Evolutionary conservation across 345 rosid species (phyloP), one percentile per base, ranked within the genome.

Genomic region (Brassica rapa): DNA sequence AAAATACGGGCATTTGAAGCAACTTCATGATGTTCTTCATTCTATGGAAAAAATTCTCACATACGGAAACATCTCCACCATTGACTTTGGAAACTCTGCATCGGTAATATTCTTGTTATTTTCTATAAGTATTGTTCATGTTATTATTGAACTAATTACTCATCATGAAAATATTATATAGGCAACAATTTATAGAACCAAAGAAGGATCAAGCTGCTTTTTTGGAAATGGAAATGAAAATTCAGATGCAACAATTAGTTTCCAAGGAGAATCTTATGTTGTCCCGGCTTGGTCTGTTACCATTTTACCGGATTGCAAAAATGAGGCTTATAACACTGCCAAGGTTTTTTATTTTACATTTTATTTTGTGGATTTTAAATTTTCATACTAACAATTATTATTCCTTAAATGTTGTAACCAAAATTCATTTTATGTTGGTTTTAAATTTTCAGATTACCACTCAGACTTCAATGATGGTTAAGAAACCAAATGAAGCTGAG

Each of bases 251-350:
- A 39, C 8, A 9, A 39, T 39, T 8, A 39, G 4, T 16, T 87
- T 83, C 68, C 78, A 66, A 62, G 96, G 89, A 33, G 72, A 55
- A 33, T 19, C 60, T 0, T 83, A 80, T 5, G 60, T n/a, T 7
- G 61, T 91, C 14, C 97, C 93, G 0, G 84, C 94, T 1, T 87
- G 94, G 91, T 89, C 94, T 4, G 89, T 91, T 19, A 85, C 83
- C 65, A 80, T 92, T 66, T 82, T 84, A 81, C 86, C 87, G 0
- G 87, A 87, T 70, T 87, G 90, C 81, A 83, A 71, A 72, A 81
- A 8, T 8, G 43, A 39, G 12, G 43, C 43, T 39, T 39, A 39
- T 8, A 39, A 39, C 43, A 39, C 43, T 35, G 90, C 90, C 21
- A 86, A 59, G 85, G 90, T 87, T 69, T 25, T 27, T 46, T 46